Conservation (phyloP, 768 basidiomycete species). For the Peribolospora baueri region DNA sequence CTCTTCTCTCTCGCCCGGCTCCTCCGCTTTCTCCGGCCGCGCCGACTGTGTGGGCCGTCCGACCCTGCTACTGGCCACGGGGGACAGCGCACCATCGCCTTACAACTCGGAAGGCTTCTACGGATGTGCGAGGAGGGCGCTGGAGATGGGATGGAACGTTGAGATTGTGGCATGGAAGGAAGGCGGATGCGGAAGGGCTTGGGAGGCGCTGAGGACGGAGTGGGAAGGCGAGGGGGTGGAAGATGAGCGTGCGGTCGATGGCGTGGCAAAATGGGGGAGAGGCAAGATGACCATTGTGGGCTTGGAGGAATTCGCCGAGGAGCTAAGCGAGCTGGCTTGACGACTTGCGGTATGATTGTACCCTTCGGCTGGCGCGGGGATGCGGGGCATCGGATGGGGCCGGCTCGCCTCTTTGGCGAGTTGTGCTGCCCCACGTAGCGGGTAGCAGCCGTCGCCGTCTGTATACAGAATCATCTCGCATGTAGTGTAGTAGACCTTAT, state of each 20-base stretch:
- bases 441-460: too few relatives aligned
- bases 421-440: too few relatives aligned
- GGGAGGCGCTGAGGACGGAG: slow-evolving; percentile 60
- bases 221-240: slow-evolving; percentile 86
- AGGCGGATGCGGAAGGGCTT: slow-evolving; percentile 49
- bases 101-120: slow-evolving; percentile 85
- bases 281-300: slow-evolving; percentile 7
- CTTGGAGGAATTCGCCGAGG: slow-evolving; percentile 8
- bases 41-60: slow-evolving; percentile 27
- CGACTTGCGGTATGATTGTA: too few relatives aligned
- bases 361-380: too few relatives aligned
- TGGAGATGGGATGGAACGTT: slow-evolving; percentile 80
- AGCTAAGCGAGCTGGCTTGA: not conserved
- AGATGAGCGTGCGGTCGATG: slow-evolving; percentile 3
- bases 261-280: slow-evolving; percentile 1
- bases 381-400: too few relatives aligned
- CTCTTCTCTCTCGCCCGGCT: not conserved
- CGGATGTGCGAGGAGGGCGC: slow-evolving; percentile 58
- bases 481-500: too few relatives aligned
- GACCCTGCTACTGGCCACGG: slow-evolving; percentile 76
- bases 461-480: too few relatives aligned
- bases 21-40: slow-evolving; percentile 28
- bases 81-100: slow-evolving; percentile 75
- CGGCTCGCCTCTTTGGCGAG: too few relatives aligned
- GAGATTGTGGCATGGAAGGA: slow-evolving; percentile 83